Percentiles rank a stretch among this genome's conserved stretches.
Evolutionary conservation across 352 stramenopile genomes (phyloP).

Genomic region (Vaucheria bursata): DNA sequence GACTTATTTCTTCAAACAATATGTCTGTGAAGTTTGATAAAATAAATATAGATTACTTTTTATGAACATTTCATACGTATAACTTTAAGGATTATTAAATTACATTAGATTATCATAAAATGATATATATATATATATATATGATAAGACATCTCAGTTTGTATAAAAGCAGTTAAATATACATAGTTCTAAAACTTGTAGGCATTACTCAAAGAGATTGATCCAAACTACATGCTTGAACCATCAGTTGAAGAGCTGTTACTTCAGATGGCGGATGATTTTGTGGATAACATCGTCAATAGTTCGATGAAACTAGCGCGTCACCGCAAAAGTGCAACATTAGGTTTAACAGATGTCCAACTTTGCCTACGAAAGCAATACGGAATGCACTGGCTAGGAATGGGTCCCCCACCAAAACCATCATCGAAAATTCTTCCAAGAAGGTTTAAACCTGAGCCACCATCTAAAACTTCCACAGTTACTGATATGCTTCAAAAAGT

Average conservation of each 20-base stretch:
- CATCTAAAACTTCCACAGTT: too few relatives aligned
- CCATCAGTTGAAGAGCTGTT: background rate
- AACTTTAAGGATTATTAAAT: too few relatives aligned
- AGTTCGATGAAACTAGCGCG: background rate
- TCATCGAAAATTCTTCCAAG: background rate
- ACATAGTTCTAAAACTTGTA: too few relatives aligned
- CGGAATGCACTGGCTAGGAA: background rate
- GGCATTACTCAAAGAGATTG: background rate
- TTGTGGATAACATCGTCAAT: background rate
- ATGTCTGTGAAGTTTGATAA: too few relatives aligned
- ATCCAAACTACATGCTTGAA: background rate
- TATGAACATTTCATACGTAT: too few relatives aligned
- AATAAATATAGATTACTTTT: too few relatives aligned
- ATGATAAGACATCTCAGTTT: too few relatives aligned
- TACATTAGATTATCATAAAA: too few relatives aligned
- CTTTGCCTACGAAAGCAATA: background rate
- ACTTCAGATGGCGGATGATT: conserved; percentile 5
- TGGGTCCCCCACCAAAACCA: background rate
- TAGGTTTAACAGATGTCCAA: background rate
- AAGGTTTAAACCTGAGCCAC: background rate
- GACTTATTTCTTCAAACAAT: too few relatives aligned
- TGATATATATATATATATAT: too few relatives aligned
- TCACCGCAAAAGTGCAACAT: background rate
- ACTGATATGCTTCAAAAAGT: too few relatives aligned
- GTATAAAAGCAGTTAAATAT: too few relatives aligned